Base-by-base conservation (phyloP, 1,284 basidiomycete species). In the Lentinus polychrous region DNA sequence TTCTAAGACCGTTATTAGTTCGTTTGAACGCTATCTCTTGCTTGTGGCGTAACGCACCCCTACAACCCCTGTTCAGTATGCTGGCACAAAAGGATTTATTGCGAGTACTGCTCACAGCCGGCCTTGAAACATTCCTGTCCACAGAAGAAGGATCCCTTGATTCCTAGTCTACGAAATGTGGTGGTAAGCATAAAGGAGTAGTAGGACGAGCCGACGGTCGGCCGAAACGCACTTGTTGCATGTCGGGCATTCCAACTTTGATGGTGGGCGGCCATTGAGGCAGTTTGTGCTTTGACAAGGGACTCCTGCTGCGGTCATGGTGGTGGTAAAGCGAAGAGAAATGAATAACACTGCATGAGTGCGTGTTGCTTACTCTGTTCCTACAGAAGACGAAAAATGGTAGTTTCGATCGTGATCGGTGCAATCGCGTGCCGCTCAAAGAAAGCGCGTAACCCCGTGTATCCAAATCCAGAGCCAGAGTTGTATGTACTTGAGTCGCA, bases 121-220 rank as follows among this genome's bases (percentile, higher is more conserved):
- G 79, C 73, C 64, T 91, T 92, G 75, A 92, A 91, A 68, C 89
- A 92, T 50, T 86, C 84, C 61, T 92, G 89, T 12, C 79, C 79
- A 54, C 89, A 92, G 66, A 90, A 92, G 63, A 86, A 87, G 24
- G 87, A 91, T 12, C 87, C 87, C 50, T 75, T 75, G 57, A 91
- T 86, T 44, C 86, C 86, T 35, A 91, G 73, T 65, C 87, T 91
- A 53, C 34, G 48, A 45, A 45, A 31, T 31, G 32, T 51, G 50
- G 55, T 46, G 56, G 42, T 46, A 48, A 46, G 48, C 20, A 41
- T 39, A 39, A 38, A 41, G 22, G 27, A 20, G 43, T 44, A 39
- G 10, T 27, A 10, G 27, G 27, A 27, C 32, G 10, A 24, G 42
- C 50, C 24, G 37, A 37, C 31, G 40, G 35, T 31, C 31, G 40